phyloP scores from a whole-genome alignment of 352 stramenopile species.

The Globisporangium splendens region DNA sequence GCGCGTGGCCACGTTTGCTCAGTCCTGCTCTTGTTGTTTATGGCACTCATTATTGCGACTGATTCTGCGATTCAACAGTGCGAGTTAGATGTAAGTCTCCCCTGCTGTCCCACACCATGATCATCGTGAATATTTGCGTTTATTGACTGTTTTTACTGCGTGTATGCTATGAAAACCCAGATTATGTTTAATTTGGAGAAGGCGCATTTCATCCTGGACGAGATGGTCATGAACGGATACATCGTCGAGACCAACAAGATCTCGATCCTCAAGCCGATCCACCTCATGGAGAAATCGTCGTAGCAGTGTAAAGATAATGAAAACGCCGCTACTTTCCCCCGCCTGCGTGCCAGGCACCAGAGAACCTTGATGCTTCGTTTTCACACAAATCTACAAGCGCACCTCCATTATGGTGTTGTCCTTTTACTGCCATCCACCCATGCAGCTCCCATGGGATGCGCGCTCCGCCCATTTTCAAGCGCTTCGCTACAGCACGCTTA shows the following conservation, averaged over 20 bases:
- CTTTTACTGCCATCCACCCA: too few relatives aligned
- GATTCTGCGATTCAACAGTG: constrained; percentile 34
- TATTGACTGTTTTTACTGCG: constrained; percentile 9
- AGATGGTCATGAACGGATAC: constrained; percentile 99
- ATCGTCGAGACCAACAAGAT: constrained; percentile 99
- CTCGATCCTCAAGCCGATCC: constrained; percentile 97
- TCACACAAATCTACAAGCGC: too few relatives aligned
- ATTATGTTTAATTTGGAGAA: constrained; percentile 94
- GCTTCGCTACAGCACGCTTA: neutral
- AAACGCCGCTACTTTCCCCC: too few relatives aligned
- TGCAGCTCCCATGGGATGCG: too few relatives aligned
- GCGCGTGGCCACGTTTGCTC: constrained; percentile 1
- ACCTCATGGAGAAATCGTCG: constrained; percentile 97
- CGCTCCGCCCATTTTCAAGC: too few relatives aligned
- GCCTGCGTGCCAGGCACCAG: neutral
- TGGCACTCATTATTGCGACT: neutral
- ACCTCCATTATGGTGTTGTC: too few relatives aligned
- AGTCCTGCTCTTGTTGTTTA: neutral
- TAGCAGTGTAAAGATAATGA: constrained; percentile 20
- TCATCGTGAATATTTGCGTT: neutral
- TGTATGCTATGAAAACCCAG: constrained; percentile 22
- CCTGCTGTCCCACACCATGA: neutral
- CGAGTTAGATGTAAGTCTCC: constrained; percentile 73
- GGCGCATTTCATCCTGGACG: constrained; percentile 88
- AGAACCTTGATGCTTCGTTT: neutral